Evolutionary conservation across 2,329 filamentous ascomycete species (phyloP), one percentile per base, ranked within the genome.

Genomic region (Aquanectria penicillioides): DNA sequence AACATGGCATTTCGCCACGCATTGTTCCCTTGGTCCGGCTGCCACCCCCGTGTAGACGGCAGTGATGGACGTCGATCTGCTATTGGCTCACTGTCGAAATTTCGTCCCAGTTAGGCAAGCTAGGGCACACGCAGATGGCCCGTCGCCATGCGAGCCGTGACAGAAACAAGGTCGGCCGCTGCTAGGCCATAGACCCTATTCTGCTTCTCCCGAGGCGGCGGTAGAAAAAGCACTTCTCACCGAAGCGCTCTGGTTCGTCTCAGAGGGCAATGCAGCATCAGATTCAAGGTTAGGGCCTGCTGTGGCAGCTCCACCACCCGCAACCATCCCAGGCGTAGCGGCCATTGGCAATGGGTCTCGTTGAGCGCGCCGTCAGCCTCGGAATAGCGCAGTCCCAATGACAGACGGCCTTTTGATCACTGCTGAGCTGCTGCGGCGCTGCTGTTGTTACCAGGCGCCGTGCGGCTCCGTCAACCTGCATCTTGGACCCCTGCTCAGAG

Each of bases 361-460:
- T n/a, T n/a, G n/a, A n/a, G n/a, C n/a, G n/a, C 55, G 43, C 58
- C 61, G 63, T 68, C 65, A 68, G 65, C 65, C 65, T 68, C 65
- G 50, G n/a, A 57, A 65, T 50, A 59, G 31, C 31, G 13, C 17
- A 33, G 37, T 52, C 38, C 59, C 25, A 50, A 55, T 29, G 44
- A 50, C 56, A n/a, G 15, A 11, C 28, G 17, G 12, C 37, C 20
- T 47, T 33, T 33, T 10, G 52, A 41, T 31, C 49, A 28, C 23
- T 40, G 47, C 54, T 33, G 55, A 54, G 55, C 28, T 29, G 31
- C 55, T 25, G 29, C 46, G 34, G 23, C 49, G 46, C 46, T 40
- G 43, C 43, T 23, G 36, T 41, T 36, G 43, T 36, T 44, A 41
- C 51, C 17, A 49, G 22, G 43, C 43, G 43, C 36, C 36, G 41